phyloP scores from a whole-genome alignment of 495 filamentous ascomycete genomes.

The Hypoxylon subgilvum region DNA sequence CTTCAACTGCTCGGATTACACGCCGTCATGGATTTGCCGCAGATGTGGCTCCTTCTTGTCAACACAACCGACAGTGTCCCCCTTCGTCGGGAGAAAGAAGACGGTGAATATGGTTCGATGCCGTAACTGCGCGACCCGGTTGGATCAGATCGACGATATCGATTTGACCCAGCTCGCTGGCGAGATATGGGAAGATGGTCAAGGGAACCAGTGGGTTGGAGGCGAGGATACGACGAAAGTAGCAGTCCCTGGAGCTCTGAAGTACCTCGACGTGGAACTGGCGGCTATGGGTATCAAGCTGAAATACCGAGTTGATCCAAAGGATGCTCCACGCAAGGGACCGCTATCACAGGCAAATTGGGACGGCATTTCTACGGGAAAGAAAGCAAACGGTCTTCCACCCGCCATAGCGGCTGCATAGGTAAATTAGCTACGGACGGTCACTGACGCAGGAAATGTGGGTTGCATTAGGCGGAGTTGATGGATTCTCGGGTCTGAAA shows the following conservation, averaged over 20 bases:
- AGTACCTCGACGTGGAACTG: conserved; percentile 92
- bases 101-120: conserved; percentile 71
- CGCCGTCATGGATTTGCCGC: conserved; percentile 84
- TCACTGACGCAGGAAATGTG: background rate
- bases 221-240: conserved; percentile 90
- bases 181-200: conserved; percentile 90
- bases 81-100: conserved; percentile 65
- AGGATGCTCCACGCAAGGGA: conserved; percentile 53
- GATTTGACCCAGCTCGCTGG: conserved; percentile 66
- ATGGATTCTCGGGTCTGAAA: conserved; percentile 13
- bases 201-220: conserved; percentile 78
- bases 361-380: conserved; percentile 28
- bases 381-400: conserved; percentile 34
- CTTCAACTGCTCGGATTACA: conserved; percentile 94
- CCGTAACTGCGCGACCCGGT: conserved; percentile 74
- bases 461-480: conserved; percentile 32
- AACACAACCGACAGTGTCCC: conserved; percentile 76
- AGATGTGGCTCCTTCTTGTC: conserved; percentile 87
- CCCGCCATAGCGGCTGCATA: conserved; percentile 22
- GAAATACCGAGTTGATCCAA: conserved; percentile 80
- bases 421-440: background rate
- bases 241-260: conserved; percentile 88
- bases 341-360: conserved; percentile 43
- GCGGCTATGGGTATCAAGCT: conserved; percentile 91
- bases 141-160: conserved; percentile 60